Evolutionary conservation across 169 alveolate genomes (phyloP), one percentile per base, ranked within the genome.

Genomic region (Cryptosporidium felis): DNA sequence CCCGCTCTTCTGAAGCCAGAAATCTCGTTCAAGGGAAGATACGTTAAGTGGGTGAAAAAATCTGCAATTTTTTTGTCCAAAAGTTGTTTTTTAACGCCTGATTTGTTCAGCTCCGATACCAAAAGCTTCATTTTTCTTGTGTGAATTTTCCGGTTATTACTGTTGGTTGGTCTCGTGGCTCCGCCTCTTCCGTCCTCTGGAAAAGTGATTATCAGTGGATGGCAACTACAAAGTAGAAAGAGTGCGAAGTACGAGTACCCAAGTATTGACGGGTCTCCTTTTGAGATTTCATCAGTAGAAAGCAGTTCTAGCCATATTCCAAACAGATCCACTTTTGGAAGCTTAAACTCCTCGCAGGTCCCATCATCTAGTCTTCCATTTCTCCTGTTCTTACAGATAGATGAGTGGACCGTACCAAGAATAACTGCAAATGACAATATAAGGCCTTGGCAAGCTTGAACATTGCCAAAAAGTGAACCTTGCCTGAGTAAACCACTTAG

Each of bases 1-100:
- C 60, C 46, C 14, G 85, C 66, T n/a, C n/a, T 56, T 74, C 67
- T 49, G 28, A 74, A 51, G 32, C 85, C 85, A 3, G 85, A 34
- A 53, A 36, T n/a, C 4, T 74, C 85, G 26, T 40, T 34, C 18
- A 34, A 3, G 4, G 85, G 85, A 21, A 74, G 58, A 74, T 38
- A 74, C 16, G 36, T 56, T 23, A 56, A 53, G 56, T 74, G 61
- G n/a, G n/a, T n/a, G n/a, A n/a, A n/a, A n/a, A n/a, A n/a, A n/a
- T n/a, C n/a, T n/a, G n/a, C n/a, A n/a, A n/a, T n/a, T n/a, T n/a
- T n/a, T n/a, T n/a, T n/a, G n/a, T n/a, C n/a, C n/a, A n/a, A n/a
- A n/a, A n/a, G n/a, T n/a, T n/a, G n/a, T n/a, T n/a, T n/a, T n/a
- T n/a, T n/a, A n/a, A n/a, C n/a, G n/a, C n/a, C n/a, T n/a, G n/a